Evolutionary conservation across 495 filamentous ascomycete species (phyloP), one percentile per base, ranked within the genome.

Genomic region (Penicillium fimorum): DNA sequence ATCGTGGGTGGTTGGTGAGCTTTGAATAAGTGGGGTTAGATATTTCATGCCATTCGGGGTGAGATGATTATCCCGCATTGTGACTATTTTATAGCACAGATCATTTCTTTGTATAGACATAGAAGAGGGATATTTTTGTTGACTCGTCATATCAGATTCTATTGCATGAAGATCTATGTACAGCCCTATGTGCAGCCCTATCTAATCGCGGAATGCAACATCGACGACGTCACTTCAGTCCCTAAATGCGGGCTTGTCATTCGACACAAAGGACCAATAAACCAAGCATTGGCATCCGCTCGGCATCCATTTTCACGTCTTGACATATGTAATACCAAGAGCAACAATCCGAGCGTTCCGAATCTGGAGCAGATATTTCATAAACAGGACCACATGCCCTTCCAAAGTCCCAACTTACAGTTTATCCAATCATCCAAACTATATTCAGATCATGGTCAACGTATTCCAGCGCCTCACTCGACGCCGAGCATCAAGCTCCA

Each of bases 1-100:
- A 71, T 55, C 63, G 70, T 52, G 53, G 40, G 53, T 79, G 76
- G 75, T 57, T 79, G 70, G 60, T 57, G 24, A 62, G 44, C n/a
- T 76, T 78, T 63, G 60, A 58, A 49, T 52, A 30, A 18, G 44
- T 29, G n/a, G 50, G 18, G 30, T 13, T 22, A 29, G 18, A 37
- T 12, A 27, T 17, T 7, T 18, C 17, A 47, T 48, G 37, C 12
- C 18, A 25, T 43, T 30, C 15, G n/a, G 47, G 27, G 29, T 38
- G 30, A 40, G 48, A 17, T 32, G 40, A 53, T 10, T 38, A 58
- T 52, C 24, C 42, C 41, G 49, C 24, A 46, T 52, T 45, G 43
- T 11, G 29, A 20, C 17, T 17, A 40, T 20, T 17, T 50, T 33
- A 47, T 41, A 53, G 40, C 17, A 29, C 38, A 32, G 48, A 40